phyloP scores from a whole-genome alignment of 225 moss, liverwort and hornwort genomes.

The Polytrichum formosum region DNA sequence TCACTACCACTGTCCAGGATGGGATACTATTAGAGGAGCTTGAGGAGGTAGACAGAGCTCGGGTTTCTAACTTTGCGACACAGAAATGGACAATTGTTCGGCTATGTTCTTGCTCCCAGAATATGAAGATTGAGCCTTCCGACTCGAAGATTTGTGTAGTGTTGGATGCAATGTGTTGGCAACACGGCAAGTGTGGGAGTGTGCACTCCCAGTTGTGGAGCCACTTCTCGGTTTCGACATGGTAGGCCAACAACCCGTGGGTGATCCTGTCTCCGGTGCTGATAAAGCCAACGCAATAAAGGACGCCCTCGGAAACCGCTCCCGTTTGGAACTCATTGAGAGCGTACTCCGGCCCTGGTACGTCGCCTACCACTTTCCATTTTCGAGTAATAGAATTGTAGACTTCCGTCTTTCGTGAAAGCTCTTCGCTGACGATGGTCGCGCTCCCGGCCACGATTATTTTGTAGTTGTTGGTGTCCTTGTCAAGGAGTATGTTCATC shows the following conservation, averaged over 20 bases:
- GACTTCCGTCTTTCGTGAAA: slow-evolving; percentile 9
- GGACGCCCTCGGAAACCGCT: neutral
- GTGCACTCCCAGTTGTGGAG: neutral
- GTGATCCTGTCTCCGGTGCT: neutral
- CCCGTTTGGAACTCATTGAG: slow-evolving; percentile 31
- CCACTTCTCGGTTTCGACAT: slow-evolving; percentile 6
- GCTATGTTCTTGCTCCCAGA: slow-evolving; percentile 27
- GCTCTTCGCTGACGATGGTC: neutral
- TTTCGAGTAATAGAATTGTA: neutral
- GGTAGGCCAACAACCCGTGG: slow-evolving; percentile 15
- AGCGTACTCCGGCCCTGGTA: slow-evolving; percentile 15
- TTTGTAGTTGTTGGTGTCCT: neutral
- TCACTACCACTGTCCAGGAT: slow-evolving; percentile 12
- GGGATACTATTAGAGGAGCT: neutral
- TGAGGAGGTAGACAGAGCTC: slow-evolving; percentile 9
- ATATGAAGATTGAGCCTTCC: slow-evolving; percentile 12
- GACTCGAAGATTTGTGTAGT: slow-evolving; percentile 21
- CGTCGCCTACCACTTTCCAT: neutral
- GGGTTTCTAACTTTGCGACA: neutral
- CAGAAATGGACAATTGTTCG: slow-evolving; percentile 13
- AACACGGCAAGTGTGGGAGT: neutral
- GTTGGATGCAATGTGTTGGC: neutral
- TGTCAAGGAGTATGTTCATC: slow-evolving; percentile 1
- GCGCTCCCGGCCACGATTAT: slow-evolving; percentile 9
- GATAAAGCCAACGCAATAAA: slow-evolving; percentile 16